phyloP scores from a whole-genome alignment of 768 basidiomycete species.

The Termitomyces sp. region DNA sequence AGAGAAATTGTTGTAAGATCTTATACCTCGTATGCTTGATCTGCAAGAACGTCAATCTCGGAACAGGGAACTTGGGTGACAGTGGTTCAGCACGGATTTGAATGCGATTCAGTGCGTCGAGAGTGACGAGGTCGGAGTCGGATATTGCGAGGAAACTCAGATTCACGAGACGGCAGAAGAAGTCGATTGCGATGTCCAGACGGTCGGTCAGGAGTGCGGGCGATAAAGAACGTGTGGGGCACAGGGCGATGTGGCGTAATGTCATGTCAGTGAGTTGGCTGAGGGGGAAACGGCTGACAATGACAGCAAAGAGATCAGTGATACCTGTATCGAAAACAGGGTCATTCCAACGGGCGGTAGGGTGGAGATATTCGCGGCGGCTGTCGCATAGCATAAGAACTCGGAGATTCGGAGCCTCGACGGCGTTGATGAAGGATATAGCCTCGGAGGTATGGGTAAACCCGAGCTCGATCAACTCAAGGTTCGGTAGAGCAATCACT shows the following conservation, averaged over 20 bases:
- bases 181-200: not conserved
- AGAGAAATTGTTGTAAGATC: not conserved
- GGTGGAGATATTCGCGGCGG: not conserved
- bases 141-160: not conserved
- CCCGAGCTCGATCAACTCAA: not conserved
- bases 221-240: not conserved
- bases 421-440: not conserved
- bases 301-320: not conserved
- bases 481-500: not conserved
- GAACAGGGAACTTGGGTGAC: not conserved
- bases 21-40: not conserved
- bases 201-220: not conserved
- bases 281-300: not conserved
- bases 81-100: not conserved
- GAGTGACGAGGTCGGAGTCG: conserved; percentile 3
- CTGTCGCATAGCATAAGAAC: not conserved
- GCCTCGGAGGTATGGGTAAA: not conserved
- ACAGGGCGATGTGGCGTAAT: not conserved
- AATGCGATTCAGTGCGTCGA: not conserved
- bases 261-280: not conserved
- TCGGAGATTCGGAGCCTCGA: not conserved
- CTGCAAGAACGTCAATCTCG: not conserved
- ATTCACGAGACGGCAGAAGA: conserved; percentile 2
- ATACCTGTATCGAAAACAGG: not conserved
- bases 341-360: not conserved